A percentile compares a stretch with the other conserved stretches of the same genome.
Conservation (phyloP, 202 grass and related monocot species). For the Schoenoplectus tabernaemontani region DNA sequence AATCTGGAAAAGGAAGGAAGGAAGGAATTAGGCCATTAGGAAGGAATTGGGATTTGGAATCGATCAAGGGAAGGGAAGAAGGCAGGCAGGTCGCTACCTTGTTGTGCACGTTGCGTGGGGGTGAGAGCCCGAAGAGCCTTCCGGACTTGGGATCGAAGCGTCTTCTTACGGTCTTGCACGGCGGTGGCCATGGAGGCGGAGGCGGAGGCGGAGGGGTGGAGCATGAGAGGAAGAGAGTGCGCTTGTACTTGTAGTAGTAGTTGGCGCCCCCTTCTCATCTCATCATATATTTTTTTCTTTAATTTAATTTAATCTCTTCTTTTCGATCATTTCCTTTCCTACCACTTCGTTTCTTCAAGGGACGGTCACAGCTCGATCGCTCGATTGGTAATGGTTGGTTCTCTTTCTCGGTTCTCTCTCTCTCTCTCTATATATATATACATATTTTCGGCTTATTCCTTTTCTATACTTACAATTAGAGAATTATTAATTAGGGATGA, state of each 20-base stretch:
- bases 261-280: background rate
- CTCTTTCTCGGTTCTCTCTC: too few relatives aligned
- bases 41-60: background rate
- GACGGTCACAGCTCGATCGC: too few relatives aligned
- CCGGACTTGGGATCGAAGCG: slow-evolving; percentile 54
- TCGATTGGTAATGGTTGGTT: too few relatives aligned
- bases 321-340: too few relatives aligned
- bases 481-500: too few relatives aligned
- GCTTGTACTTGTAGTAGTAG: too few relatives aligned
- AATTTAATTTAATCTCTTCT: background rate
- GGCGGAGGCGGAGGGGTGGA: background rate
- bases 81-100: slow-evolving; percentile 58
- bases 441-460: too few relatives aligned
- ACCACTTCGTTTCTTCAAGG: too few relatives aligned
- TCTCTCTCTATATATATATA: too few relatives aligned
- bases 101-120: slow-evolving; percentile 45
- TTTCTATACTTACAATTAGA: too few relatives aligned
- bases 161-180: slow-evolving; percentile 52
- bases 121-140: slow-evolving; percentile 60
- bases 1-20: too few relatives aligned
- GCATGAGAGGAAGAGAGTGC: slow-evolving; percentile 26
- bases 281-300: background rate
- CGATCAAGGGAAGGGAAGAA: background rate
- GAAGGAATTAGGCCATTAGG: background rate
- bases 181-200: slow-evolving; percentile 35